Conservation (phyloP, 2,329 filamentous ascomycete species). For the Tolypocladium album region DNA sequence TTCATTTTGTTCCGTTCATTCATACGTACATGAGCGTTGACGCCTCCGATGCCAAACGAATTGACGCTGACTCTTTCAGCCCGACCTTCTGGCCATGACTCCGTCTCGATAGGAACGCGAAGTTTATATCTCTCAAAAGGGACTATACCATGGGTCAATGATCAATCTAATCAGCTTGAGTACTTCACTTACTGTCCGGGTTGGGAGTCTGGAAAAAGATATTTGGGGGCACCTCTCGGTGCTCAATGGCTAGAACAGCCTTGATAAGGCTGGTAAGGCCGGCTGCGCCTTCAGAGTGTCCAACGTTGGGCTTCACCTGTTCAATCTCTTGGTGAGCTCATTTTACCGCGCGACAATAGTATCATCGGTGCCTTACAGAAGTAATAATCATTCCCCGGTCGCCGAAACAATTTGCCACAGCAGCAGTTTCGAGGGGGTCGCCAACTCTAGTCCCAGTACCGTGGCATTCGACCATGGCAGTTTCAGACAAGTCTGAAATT, state of each 20-base stretch:
- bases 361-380: constrained; percentile 5
- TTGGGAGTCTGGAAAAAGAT: constrained; percentile 10
- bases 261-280: constrained; percentile 18
- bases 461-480: constrained; percentile 9
- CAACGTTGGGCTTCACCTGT: constrained; percentile 17
- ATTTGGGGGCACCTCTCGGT: constrained; percentile 11
- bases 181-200: constrained; percentile 8
- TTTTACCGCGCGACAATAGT: too few relatives aligned
- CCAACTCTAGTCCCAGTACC: constrained; percentile 27
- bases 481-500: constrained; percentile 5
- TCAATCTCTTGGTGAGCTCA: neutral
- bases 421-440: constrained; percentile 25
- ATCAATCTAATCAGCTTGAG: neutral
- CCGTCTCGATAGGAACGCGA: constrained; percentile 17
- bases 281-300: constrained; percentile 16
- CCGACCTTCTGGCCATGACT: constrained; percentile 22
- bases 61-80: constrained; percentile 32
- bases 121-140: neutral
- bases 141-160: neutral
- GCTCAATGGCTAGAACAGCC: constrained; percentile 13
- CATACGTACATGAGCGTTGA: constrained; percentile 28
- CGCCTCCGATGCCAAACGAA: constrained; percentile 31
- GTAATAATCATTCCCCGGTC: constrained; percentile 9
- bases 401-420: constrained; percentile 18
- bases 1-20: neutral